Evolutionary conservation across 2,329 filamentous ascomycete species (phyloP).

Genomic region (Periconia macrospinosa): DNA sequence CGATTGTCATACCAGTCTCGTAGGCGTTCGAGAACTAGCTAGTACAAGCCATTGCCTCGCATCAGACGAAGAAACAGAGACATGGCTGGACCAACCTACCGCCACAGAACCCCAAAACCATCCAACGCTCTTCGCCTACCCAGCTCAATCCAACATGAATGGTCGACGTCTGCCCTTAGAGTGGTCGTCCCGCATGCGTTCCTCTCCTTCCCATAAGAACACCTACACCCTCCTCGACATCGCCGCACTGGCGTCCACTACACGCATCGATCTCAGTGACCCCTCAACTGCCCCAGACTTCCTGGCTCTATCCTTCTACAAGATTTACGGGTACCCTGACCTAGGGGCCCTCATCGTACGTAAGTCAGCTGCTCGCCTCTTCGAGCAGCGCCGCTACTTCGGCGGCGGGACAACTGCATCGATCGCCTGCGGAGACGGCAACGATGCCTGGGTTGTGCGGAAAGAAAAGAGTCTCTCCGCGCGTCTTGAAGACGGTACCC

Average conservation of each 20-base stretch:
- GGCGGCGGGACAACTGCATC: constrained; percentile 66
- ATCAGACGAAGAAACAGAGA: constrained; percentile 62
- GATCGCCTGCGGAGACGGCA: constrained; percentile 55
- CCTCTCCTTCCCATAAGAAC: constrained; percentile 44
- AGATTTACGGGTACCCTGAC: constrained; percentile 94
- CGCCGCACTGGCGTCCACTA: constrained; percentile 57
- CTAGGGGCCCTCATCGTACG: constrained; percentile 82
- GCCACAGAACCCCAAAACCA: constrained; percentile 2
- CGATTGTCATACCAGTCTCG: constrained; percentile 82
- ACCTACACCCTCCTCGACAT: background rate
- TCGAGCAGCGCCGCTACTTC: constrained; percentile 62
- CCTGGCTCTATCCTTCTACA: constrained; percentile 83
- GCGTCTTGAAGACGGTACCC: constrained; percentile 67
- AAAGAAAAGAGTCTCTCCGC: constrained; percentile 60
- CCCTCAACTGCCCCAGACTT: constrained; percentile 74
- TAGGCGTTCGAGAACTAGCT: constrained; percentile 76
- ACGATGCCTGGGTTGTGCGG: constrained; percentile 54
- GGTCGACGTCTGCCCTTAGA: constrained; percentile 71
- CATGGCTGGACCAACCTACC: constrained; percentile 58
- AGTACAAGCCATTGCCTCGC: constrained; percentile 64
- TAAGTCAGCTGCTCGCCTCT: constrained; percentile 63
- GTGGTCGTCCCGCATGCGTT: constrained; percentile 50
- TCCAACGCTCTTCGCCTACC: constrained; percentile 68
- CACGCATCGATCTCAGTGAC: constrained; percentile 59
- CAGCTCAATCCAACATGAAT: constrained; percentile 91